Evolutionary conservation across 2,329 filamentous ascomycete genomes (phyloP).

Genomic region (Neophaeococcomyces mojaviensis): DNA sequence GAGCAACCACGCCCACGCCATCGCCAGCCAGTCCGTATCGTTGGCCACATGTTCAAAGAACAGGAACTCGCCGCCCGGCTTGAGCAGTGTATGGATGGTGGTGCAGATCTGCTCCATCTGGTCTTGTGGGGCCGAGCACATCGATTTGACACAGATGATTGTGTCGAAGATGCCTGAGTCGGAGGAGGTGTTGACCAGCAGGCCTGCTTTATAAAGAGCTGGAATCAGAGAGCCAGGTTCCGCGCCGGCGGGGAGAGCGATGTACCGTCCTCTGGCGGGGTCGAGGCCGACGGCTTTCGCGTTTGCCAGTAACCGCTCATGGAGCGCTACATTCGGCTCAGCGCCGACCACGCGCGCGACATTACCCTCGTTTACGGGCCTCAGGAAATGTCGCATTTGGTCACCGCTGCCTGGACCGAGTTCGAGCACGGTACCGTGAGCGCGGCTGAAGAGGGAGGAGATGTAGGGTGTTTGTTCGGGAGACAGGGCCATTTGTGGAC

Average conservation of each 20-base stretch:
- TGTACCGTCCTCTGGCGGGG: slow-evolving; percentile 28
- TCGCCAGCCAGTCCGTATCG: slow-evolving; percentile 13
- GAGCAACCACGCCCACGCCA: slow-evolving; percentile 16
- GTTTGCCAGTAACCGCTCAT: slow-evolving; percentile 26
- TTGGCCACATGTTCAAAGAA: slow-evolving; percentile 39
- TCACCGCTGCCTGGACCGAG: slow-evolving; percentile 40
- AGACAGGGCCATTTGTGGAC: slow-evolving; percentile 17
- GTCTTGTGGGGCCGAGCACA: slow-evolving; percentile 29
- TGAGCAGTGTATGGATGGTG: slow-evolving; percentile 38
- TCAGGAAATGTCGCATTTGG: slow-evolving; percentile 33
- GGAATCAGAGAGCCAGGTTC: slow-evolving; percentile 40
- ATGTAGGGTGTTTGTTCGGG: slow-evolving; percentile 17
- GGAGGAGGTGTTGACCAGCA: slow-evolving; percentile 31
- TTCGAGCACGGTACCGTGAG: slow-evolving; percentile 35
- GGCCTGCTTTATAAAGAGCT: slow-evolving; percentile 36
- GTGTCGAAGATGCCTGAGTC: slow-evolving; percentile 37
- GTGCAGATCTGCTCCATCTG: slow-evolving; percentile 23
- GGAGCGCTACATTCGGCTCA: slow-evolving; percentile 35
- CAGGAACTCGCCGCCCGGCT: slow-evolving; percentile 40
- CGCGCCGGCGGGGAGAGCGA: slow-evolving; percentile 31
- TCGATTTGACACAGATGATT: slow-evolving; percentile 37
- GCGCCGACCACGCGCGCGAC: slow-evolving; percentile 34
- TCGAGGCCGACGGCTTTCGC: slow-evolving; percentile 26
- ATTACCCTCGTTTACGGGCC: slow-evolving; percentile 17
- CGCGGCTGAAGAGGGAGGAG: slow-evolving; percentile 23